Evolutionary conservation across 306 rosid species (phyloP).

Genomic region (Citrullus mucosospermus): DNA sequence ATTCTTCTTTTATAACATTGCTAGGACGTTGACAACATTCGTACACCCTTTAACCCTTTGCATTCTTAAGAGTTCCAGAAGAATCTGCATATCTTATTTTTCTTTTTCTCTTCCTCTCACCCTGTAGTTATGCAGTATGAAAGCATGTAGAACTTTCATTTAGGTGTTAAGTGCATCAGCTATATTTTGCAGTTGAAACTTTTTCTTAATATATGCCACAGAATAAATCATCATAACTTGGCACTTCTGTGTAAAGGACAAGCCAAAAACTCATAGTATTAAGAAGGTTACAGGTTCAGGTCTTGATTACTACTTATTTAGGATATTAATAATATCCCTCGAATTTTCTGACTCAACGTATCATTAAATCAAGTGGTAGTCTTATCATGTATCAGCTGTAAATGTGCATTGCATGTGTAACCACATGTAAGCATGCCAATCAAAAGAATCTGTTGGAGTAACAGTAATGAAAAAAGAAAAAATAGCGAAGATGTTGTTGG

Average conservation of each 20-base stretch:
- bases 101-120: background rate
- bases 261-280: background rate
- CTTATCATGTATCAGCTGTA: background rate
- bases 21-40: background rate
- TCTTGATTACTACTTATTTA: background rate
- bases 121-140: background rate
- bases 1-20: background rate
- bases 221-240: background rate
- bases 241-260: background rate
- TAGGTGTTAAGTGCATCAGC: background rate
- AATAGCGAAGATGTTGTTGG: no score
- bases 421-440: background rate
- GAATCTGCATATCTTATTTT: background rate
- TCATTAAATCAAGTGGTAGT: background rate
- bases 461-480: no score
- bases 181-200: background rate
- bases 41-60: background rate
- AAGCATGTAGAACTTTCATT: background rate
- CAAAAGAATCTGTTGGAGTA: background rate
- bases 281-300: background rate
- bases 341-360: background rate
- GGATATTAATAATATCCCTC: background rate
- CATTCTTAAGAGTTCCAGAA: background rate
- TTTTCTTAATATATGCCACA: background rate
- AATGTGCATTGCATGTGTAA: background rate